phyloP scores from a whole-genome alignment of 805 yeast genomes.

The Geotrichum ghanense region DNA sequence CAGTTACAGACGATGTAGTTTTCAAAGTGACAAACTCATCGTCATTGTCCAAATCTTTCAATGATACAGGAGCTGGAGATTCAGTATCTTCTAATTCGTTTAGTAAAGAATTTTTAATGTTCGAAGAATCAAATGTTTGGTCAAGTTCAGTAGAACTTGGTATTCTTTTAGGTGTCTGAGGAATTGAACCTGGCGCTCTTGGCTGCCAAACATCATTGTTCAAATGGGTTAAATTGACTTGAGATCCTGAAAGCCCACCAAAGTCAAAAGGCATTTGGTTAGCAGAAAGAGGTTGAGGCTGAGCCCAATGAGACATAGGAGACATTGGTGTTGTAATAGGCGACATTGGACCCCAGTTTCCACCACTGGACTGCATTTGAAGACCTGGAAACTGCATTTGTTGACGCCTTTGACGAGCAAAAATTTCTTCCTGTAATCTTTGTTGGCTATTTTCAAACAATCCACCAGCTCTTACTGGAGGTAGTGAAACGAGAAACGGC shows the following conservation, averaged over 20 bases:
- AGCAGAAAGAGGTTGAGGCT: slow-evolving; percentile 3
- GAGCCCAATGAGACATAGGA: slow-evolving; percentile 10
- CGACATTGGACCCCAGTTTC: slow-evolving; percentile 6
- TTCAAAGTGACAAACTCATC: not conserved
- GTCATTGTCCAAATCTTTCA: slow-evolving; percentile 1
- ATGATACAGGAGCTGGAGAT: not conserved
- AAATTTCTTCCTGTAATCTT: not conserved
- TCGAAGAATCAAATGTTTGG: not conserved
- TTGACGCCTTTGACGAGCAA: slow-evolving; percentile 5
- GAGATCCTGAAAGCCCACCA: not conserved
- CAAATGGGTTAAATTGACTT: not conserved
- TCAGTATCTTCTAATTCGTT: not conserved
- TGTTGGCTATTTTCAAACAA: not conserved
- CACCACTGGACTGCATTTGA: slow-evolving; percentile 4
- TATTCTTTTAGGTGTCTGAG: not conserved
- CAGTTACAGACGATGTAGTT: not conserved
- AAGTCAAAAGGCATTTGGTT: not conserved
- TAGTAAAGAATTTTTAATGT: not conserved
- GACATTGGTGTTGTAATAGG: slow-evolving; percentile 7
- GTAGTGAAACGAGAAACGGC: slow-evolving; percentile 48
- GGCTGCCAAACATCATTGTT: not conserved
- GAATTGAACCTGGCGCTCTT: not conserved
- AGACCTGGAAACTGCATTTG: slow-evolving; percentile 6
- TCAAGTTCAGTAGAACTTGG: not conserved
- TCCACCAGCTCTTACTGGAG: slow-evolving; percentile 1